phyloP scores from a whole-genome alignment of 306 rosid species.

The Calophaca sinica region DNA sequence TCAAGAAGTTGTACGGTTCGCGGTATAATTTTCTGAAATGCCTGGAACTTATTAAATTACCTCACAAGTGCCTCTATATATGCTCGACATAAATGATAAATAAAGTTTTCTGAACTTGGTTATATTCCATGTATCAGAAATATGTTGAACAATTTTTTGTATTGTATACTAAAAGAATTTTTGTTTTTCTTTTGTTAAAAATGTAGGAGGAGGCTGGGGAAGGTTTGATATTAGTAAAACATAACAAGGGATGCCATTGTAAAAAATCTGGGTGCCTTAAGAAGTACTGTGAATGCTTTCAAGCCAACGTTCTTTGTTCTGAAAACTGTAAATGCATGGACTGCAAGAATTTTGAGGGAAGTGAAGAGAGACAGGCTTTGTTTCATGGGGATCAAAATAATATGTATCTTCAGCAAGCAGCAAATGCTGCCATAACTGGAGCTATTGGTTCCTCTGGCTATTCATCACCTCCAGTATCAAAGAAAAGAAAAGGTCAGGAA shows the following conservation, averaged over 20 bases:
- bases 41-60: conserved; percentile 27
- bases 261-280: conserved; percentile 98
- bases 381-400: conserved; percentile 90
- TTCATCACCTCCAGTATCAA: conserved; percentile 82
- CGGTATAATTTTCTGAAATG: conserved; percentile 33
- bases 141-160: conserved; percentile 26
- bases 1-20: conserved; percentile 12
- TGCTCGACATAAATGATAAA: conserved; percentile 27
- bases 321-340: conserved; percentile 99
- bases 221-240: conserved; percentile 82
- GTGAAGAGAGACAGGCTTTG: conserved; percentile 98
- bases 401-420: conserved; percentile 86
- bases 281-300: conserved; percentile 98
- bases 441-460: conserved; percentile 97
- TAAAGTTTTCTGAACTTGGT: conserved; percentile 21
- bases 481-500: conserved; percentile 84
- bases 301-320: conserved; percentile 98
- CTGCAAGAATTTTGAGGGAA: conserved; percentile 99
- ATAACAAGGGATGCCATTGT: conserved; percentile 99
- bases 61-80: conserved; percentile 6
- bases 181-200: conserved; percentile 33
- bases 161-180: conserved; percentile 1
- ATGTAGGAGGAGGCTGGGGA: conserved; percentile 93
- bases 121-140: conserved; percentile 24
- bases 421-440: conserved; percentile 99